Conservation (phyloP, 2,329 filamentous ascomycete species). For the Aspergillus fructus region DNA sequence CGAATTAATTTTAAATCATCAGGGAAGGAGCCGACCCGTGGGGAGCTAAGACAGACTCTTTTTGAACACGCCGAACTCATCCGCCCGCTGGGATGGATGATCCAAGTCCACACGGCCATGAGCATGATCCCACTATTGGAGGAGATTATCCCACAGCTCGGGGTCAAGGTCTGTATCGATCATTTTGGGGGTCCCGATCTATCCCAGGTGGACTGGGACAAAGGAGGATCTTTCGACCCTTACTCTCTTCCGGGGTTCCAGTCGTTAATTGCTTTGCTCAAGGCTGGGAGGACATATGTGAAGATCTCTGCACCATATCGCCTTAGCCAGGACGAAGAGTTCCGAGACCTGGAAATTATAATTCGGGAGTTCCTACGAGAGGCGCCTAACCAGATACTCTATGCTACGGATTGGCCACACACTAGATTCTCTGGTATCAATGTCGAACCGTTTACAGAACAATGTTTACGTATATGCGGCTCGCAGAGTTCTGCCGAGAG, state of each 20-base stretch:
- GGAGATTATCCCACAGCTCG: constrained; percentile 49
- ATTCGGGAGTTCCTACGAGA: constrained; percentile 50
- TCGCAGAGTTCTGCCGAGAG: constrained; percentile 48
- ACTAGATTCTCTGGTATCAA: constrained; percentile 60
- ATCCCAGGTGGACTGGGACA: constrained; percentile 8
- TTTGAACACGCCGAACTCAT: constrained; percentile 52
- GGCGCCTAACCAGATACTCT: constrained; percentile 51
- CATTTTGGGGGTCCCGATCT: constrained; percentile 57
- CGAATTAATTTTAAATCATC: constrained; percentile 60
- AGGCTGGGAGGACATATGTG: constrained; percentile 52
- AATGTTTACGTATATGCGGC: constrained; percentile 55
- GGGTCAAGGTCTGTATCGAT: constrained; percentile 58
- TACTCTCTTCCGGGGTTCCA: constrained; percentile 52
- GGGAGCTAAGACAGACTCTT: constrained; percentile 46
- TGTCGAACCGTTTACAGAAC: constrained; percentile 55
- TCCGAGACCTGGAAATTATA: constrained; percentile 50
- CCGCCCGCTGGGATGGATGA: constrained; percentile 53
- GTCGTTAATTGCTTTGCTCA: constrained; percentile 49
- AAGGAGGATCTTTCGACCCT: constrained; percentile 32
- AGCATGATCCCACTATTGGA: constrained; percentile 51
- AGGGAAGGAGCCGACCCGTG: constrained; percentile 41
- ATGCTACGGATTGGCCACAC: constrained; percentile 65
- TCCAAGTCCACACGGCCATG: constrained; percentile 60
- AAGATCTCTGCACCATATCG: constrained; percentile 62
- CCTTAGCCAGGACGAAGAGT: constrained; percentile 46